Conservation (phyloP, 768 basidiomycete species). For the Roridomyces roridus region DNA sequence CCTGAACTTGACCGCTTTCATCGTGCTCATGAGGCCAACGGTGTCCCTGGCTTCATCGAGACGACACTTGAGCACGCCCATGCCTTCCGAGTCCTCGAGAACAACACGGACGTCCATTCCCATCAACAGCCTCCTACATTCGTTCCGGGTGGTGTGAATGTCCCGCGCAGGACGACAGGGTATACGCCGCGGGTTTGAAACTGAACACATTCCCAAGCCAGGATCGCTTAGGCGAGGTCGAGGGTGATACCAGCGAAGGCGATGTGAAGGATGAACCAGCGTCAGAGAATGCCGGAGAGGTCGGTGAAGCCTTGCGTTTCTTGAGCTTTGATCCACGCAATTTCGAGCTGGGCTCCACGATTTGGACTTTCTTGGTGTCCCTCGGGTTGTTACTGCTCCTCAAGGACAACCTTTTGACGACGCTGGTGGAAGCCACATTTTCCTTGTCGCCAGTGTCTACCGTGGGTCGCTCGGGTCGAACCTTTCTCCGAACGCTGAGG, state of each 20-base stretch:
- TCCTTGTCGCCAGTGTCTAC: conserved; percentile 59
- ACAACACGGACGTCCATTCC: conserved; percentile 73
- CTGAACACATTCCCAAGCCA: conserved; percentile 94
- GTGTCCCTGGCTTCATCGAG: conserved; percentile 70
- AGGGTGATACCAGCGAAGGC: conserved; percentile 49
- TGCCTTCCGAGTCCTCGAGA: conserved; percentile 66
- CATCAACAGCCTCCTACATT: conserved; percentile 76
- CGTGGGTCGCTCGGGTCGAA: conserved; percentile 29
- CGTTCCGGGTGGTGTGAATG: conserved; percentile 68
- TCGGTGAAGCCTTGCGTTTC: conserved; percentile 36
- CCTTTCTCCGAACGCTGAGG: conserved; percentile 50
- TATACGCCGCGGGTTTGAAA: conserved; percentile 71
- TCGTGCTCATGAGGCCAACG: conserved; percentile 53
- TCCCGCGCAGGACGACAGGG: conserved; percentile 65
- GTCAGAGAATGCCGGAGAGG: conserved; percentile 55
- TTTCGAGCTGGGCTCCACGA: conserved; percentile 52
- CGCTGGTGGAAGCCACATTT: conserved; percentile 43
- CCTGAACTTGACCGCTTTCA: conserved; percentile 82
- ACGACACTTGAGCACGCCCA: conserved; percentile 77
- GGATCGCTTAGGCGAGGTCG: conserved; percentile 59
- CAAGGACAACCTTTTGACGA: conserved; percentile 53
- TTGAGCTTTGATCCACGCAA: conserved; percentile 40
- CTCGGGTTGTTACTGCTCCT: conserved; percentile 34
- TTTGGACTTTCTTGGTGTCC: conserved; percentile 49
- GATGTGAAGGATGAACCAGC: conserved; percentile 40